phyloP scores from a whole-genome alignment of 1,139 yeast species.

The Geotrichum carabidarum region DNA sequence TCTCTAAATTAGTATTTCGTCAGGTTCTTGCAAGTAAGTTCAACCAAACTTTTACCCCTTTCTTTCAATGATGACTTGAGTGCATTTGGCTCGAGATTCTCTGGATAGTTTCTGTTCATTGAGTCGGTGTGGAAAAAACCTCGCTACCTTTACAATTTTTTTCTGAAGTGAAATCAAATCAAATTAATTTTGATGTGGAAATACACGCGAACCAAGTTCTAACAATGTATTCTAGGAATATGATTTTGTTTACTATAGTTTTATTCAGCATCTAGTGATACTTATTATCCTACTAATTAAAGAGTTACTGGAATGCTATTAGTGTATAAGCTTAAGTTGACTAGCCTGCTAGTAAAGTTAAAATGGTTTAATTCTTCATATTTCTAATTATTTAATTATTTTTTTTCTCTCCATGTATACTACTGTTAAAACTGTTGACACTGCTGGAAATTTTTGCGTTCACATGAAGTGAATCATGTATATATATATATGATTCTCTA shows the following conservation, averaged over 20 bases:
- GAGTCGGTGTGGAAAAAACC: constrained; percentile 21
- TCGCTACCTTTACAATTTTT: constrained; percentile 19
- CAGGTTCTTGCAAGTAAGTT: constrained; percentile 1
- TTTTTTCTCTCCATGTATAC: no score
- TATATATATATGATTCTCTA: no score
- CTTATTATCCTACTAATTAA: no score
- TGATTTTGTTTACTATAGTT: neutral
- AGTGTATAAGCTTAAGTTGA: no score
- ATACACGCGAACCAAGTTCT: neutral
- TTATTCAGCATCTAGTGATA: no score
- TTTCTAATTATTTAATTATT: no score
- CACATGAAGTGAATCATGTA: no score
- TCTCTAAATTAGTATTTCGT: neutral
- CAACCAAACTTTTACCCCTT: neutral
- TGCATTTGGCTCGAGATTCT: constrained; percentile 21
- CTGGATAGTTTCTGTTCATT: constrained; percentile 10
- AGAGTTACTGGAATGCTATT: no score
- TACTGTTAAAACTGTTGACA: no score
- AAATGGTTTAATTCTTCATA: no score
- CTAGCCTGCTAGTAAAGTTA: no score
- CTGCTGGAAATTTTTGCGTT: no score
- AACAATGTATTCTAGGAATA: neutral
- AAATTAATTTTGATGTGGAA: neutral
- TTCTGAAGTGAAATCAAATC: constrained; percentile 10
- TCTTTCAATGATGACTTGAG: constrained; percentile 19